These are phyloP conservation scores for Arthroderma sp. DNA, from an alignment of 2,329 filamentous ascomycete species.

Conservation along the genomic window DNA sequence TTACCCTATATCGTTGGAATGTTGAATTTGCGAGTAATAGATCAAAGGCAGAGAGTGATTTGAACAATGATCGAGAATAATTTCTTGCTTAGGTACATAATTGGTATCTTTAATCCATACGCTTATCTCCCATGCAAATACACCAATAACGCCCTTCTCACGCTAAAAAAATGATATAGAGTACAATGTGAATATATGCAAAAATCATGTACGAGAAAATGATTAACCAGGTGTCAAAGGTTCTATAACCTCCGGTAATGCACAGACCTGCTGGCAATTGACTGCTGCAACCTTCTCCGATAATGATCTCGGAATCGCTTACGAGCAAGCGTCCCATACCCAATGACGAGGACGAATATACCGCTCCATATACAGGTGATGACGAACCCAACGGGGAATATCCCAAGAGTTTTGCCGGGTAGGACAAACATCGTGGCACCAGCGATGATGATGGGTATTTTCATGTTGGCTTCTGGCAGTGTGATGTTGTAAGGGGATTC, in stretches of 20 bases:
- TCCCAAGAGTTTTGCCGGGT: slow-evolving; percentile 20
- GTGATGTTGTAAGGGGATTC: slow-evolving; percentile 15
- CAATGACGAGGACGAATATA: slow-evolving; percentile 20
- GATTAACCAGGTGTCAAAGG: background rate
- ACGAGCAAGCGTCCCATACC: slow-evolving; percentile 21
- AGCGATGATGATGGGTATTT: slow-evolving; percentile 14
- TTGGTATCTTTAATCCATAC: too few relatives aligned
- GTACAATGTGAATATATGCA: too few relatives aligned
- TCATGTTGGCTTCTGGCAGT: slow-evolving; percentile 12
- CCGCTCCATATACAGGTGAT: slow-evolving; percentile 21
- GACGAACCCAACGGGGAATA: slow-evolving; percentile 21
- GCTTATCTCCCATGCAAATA: too few relatives aligned
- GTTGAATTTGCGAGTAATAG: too few relatives aligned
- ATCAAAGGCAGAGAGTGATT: too few relatives aligned
- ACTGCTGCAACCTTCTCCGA: slow-evolving; percentile 14
- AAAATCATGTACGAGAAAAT: too few relatives aligned
- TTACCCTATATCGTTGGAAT: too few relatives aligned
- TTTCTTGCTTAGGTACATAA: too few relatives aligned
- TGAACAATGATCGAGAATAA: too few relatives aligned
- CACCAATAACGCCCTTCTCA: too few relatives aligned
- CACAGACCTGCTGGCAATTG: background rate
- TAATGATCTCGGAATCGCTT: slow-evolving; percentile 22
- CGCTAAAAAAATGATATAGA: too few relatives aligned
- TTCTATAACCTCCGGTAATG: background rate
- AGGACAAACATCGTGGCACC: slow-evolving; percentile 18